A percentile compares a stretch with the other conserved stretches of the same genome.
Evolutionary conservation across 768 basidiomycete species (phyloP).

Genomic region (Panaeolus papilionaceus): DNA sequence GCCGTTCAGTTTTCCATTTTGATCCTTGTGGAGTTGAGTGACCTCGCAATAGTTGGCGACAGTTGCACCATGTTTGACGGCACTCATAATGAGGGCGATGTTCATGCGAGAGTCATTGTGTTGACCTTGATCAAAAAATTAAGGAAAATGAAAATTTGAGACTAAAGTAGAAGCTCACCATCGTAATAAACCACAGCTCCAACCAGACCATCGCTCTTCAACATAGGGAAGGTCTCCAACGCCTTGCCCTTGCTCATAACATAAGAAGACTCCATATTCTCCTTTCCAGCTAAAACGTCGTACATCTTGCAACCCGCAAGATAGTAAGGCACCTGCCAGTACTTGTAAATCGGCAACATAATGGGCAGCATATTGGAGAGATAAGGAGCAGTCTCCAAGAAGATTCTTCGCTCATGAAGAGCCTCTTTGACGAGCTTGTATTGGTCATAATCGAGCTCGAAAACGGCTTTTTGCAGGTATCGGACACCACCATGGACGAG

Average conservation of each 20-base stretch:
- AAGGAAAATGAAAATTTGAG: slow-evolving; percentile 33
- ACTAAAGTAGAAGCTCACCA: slow-evolving; percentile 55
- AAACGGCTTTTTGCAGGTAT: slow-evolving; percentile 95
- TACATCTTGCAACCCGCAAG: slow-evolving; percentile 96
- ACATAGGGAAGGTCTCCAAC: slow-evolving; percentile 94
- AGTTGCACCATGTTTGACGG: slow-evolving; percentile 88
- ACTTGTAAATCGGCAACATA: slow-evolving; percentile 98
- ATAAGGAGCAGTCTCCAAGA: slow-evolving; percentile 96
- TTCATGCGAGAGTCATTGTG: slow-evolving; percentile 99
- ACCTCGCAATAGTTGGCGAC: slow-evolving; percentile 93
- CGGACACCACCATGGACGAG: slow-evolving; percentile 98
- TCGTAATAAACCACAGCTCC: slow-evolving; percentile 98
- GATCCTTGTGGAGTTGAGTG: slow-evolving; percentile 72
- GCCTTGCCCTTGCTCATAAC: slow-evolving; percentile 95
- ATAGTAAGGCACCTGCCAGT: slow-evolving; percentile 98
- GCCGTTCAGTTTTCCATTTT: slow-evolving; percentile 69
- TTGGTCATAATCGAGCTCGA: slow-evolving; percentile 96
- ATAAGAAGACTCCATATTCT: slow-evolving; percentile 97
- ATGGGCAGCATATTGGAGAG: slow-evolving; percentile 93
- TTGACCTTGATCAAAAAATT: slow-evolving; percentile 62
- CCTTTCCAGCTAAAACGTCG: slow-evolving; percentile 91
- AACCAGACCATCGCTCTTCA: slow-evolving; percentile 90
- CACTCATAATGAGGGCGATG: slow-evolving; percentile 92
- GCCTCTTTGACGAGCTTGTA: slow-evolving; percentile 97
- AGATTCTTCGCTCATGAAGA: slow-evolving; percentile 89